Base-by-base conservation (phyloP, 257 asterid species). In the Solanum sparsipilum region DNA sequence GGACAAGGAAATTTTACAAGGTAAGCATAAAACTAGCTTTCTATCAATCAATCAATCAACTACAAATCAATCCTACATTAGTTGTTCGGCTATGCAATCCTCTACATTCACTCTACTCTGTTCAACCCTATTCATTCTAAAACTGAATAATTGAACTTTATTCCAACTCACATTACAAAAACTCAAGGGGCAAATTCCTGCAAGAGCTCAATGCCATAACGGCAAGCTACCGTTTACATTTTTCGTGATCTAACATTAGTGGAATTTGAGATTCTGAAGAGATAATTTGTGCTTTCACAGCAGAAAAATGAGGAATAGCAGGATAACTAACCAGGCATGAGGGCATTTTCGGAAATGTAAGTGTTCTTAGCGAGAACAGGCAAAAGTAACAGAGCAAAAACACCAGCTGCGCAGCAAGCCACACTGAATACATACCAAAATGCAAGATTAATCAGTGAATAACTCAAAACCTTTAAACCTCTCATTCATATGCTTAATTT, bases 361-460 rank as follows among this genome's bases (percentile, higher is more conserved):
- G 99, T 95, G 93, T 90, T 96, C 93, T 94, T 97, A 88, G 99
- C 98, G 38, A 96, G 98, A 92, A 92, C 91, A 25, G 99, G 99
- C 92, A 97, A 90, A 41, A 96, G 92, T 27, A 97, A 90, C 38
- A 97, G 98, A 81, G 98, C 93, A 34, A 95, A 35, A 87, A 96
- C 88, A 79, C 98, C 99, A 39, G 98, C 98, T 48, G 90, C 84
- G 89, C 95, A 94, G 91, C 98, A 95, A 65, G 94, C 86, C 79
- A 95, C 91, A 78, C 99, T 97, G 98, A 88, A 92, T 63, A 75
- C 84, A 85, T n/a, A 83, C 18, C 81, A 90, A 86, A 88, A 84
- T 32, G 21, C 18, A 63, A 74, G 83, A 48, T 31, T 84, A 5
- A 36, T 87, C 56, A 36, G 63, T 5, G 23, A 31, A 79, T 48